A percentile compares a stretch with the other conserved stretches of the same genome.
Conservation (phyloP, 1,284 basidiomycete species). For the Takashimella koratensis region DNA sequence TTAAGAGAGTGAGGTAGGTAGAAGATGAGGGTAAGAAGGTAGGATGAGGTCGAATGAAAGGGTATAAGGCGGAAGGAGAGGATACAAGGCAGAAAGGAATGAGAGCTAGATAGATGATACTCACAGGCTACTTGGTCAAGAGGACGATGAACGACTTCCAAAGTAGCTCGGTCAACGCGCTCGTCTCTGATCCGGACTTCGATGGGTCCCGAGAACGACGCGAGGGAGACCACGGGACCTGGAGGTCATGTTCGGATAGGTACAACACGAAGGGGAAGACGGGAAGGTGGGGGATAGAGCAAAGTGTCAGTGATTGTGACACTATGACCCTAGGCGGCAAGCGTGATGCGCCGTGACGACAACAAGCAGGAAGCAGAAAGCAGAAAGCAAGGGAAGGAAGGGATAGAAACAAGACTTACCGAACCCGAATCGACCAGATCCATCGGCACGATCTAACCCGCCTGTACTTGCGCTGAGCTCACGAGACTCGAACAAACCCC, state of each 20-base stretch:
- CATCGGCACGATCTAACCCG: slow-evolving; percentile 44
- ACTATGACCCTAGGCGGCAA: not conserved
- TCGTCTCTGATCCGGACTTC: slow-evolving; percentile 56
- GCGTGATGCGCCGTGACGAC: not conserved
- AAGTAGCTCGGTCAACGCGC: slow-evolving; percentile 52
- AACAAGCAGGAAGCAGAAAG: no score
- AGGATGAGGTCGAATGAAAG: slow-evolving; percentile 44
- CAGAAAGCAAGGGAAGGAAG: not conserved
- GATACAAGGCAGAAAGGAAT: slow-evolving; percentile 49
- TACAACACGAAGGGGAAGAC: no score
- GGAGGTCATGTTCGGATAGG: not conserved
- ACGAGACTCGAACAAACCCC: not conserved
- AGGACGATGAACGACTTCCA: slow-evolving; percentile 54
- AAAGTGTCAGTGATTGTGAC: not conserved
- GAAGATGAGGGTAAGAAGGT: slow-evolving; percentile 49
- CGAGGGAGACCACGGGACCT: slow-evolving; percentile 49
- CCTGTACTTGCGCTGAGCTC: slow-evolving; percentile 4
- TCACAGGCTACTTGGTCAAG: slow-evolving; percentile 50
- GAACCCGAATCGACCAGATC: slow-evolving; percentile 44
- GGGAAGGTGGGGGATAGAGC: not conserved
- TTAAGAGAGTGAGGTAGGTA: slow-evolving; percentile 54
- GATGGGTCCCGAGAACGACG: slow-evolving; percentile 52
- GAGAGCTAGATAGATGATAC: slow-evolving; percentile 40
- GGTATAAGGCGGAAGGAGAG: slow-evolving; percentile 49
- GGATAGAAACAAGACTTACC: slow-evolving; percentile 41